Conservation (phyloP, 2,329 filamentous ascomycete genomes). For the Colletotrichum acutatum region DNA sequence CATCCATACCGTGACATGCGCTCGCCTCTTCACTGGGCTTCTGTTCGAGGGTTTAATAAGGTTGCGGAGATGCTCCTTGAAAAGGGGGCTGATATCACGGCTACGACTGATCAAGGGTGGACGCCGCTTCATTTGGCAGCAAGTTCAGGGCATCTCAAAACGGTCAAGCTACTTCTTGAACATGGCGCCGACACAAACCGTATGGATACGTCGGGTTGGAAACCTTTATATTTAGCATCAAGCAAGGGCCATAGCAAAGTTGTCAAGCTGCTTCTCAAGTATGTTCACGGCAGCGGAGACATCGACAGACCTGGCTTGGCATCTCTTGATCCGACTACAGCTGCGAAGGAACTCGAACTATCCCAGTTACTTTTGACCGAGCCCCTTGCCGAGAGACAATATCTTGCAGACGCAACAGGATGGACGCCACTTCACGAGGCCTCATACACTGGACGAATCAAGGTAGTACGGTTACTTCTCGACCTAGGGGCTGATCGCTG, state of each 20-base stretch:
- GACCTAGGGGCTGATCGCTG: not conserved
- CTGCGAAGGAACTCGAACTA: too few relatives aligned
- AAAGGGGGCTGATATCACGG: not conserved
- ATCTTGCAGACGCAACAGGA: too few relatives aligned
- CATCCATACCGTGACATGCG: too few relatives aligned
- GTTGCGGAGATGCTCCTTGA: not conserved
- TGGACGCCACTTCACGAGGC: not conserved
- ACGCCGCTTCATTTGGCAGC: not conserved
- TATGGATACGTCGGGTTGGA: not conserved
- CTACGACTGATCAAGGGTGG: not conserved
- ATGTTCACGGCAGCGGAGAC: too few relatives aligned
- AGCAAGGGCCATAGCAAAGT: not conserved
- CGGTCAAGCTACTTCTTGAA: not conserved
- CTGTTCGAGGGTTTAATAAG: not conserved
- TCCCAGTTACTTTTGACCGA: too few relatives aligned
- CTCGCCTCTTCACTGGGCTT: not conserved
- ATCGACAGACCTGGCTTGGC: too few relatives aligned
- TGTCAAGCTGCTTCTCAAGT: not conserved
- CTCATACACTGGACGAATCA: not conserved
- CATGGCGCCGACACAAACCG: not conserved
- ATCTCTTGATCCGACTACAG: too few relatives aligned
- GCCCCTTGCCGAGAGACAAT: too few relatives aligned
- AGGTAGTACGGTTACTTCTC: not conserved
- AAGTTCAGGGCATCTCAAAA: not conserved
- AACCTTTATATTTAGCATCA: not conserved